Evolutionary conservation across 129 eudicot species (phyloP).

Genomic region (Logfia minima): DNA sequence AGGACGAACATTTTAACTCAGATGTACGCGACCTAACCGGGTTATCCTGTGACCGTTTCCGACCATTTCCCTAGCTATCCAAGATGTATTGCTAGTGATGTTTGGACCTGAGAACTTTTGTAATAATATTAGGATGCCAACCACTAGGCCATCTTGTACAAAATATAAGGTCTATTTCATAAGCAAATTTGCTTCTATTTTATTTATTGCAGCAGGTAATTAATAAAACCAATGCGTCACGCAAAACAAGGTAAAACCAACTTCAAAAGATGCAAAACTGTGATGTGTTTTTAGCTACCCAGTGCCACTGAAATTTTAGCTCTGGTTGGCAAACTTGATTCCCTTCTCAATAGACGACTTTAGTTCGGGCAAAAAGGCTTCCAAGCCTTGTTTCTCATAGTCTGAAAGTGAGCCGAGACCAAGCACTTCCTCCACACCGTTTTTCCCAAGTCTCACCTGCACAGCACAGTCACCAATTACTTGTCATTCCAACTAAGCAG

Average conservation of each 20-base stretch:
- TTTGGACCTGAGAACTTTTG: no score
- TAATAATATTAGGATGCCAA: no score
- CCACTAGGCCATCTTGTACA: no score
- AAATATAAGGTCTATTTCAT: background rate
- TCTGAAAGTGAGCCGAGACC: constrained; percentile 67
- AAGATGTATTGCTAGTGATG: no score
- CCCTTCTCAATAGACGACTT: constrained; percentile 69
- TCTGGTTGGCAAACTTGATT: constrained; percentile 54
- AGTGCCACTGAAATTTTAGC: constrained; percentile 18
- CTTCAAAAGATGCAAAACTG: constrained; percentile 32
- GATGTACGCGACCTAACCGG: no score
- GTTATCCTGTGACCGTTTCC: no score
- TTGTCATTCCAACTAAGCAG: background rate
- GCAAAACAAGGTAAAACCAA: background rate
- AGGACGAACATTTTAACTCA: no score
- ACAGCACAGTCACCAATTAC: background rate
- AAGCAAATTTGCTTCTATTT: background rate
- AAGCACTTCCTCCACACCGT: constrained; percentile 81
- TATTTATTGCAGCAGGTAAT: background rate
- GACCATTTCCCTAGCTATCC: no score
- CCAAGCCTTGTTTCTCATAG: constrained; percentile 70
- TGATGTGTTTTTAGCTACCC: background rate
- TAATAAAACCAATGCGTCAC: background rate
- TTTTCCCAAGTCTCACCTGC: constrained; percentile 89
- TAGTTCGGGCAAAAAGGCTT: constrained; percentile 60